A percentile compares a stretch with the other conserved stretches of the same genome.
These are phyloP conservation scores for Lepraria neglecta DNA, from an alignment of 495 filamentous ascomycete species.

Conservation along the genomic window DNA sequence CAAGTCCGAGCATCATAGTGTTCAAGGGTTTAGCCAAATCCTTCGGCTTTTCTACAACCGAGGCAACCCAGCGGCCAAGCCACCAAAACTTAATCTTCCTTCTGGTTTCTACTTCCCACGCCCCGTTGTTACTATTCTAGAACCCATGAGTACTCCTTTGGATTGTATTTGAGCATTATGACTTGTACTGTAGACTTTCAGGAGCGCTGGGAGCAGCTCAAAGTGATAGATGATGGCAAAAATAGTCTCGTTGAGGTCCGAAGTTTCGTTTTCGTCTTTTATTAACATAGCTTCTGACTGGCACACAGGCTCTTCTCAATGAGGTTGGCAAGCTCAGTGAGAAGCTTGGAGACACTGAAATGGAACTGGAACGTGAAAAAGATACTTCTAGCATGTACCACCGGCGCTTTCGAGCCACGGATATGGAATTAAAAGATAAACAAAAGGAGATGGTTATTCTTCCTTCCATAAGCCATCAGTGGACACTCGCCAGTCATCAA, in stretches of 20 bases:
- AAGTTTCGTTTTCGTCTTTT: not conserved
- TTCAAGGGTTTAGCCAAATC: not conserved
- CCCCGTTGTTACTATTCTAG: too few relatives aligned
- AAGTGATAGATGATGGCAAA: constrained; percentile 2
- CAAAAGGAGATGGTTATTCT: constrained; percentile 17
- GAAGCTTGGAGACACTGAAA: constrained; percentile 15
- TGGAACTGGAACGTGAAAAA: constrained; percentile 16
- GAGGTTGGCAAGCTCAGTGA: constrained; percentile 1
- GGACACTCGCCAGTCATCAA: not conserved
- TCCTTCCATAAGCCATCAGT: not conserved
- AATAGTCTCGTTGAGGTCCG: constrained; percentile 3
- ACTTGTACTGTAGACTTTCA: constrained; percentile 1
- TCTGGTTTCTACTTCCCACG: not conserved
- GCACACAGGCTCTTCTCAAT: constrained; percentile 8
- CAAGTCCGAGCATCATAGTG: not conserved
- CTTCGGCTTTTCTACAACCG: not conserved
- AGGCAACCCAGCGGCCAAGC: not conserved
- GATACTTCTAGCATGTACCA: constrained; percentile 10
- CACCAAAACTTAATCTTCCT: not conserved
- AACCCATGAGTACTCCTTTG: not conserved
- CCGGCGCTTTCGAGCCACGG: constrained; percentile 12
- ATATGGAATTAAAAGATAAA: constrained; percentile 12
- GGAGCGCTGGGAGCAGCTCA: constrained; percentile 4
- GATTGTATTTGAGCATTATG: not conserved
- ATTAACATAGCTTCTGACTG: not conserved